Evolutionary conservation across 768 basidiomycete species (phyloP).

Genomic region (Pleurotus salmoneostramineus): DNA sequence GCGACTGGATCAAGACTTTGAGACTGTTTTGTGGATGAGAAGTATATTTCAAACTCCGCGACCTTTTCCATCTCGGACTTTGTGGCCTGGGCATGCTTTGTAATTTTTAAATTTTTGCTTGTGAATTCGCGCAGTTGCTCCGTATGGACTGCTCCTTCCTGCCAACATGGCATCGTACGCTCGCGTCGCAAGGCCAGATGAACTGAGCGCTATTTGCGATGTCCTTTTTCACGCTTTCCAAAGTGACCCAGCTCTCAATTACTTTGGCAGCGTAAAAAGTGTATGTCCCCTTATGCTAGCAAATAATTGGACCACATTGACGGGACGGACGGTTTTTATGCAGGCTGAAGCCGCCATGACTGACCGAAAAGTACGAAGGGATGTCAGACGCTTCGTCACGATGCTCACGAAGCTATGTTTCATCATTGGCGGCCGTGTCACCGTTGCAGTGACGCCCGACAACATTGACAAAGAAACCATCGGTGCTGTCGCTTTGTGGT

Average conservation of each 20-base stretch:
- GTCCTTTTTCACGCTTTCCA: conserved; percentile 20
- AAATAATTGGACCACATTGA: neutral
- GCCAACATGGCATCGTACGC: neutral
- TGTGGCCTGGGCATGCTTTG: neutral
- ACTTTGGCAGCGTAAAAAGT: conserved; percentile 20
- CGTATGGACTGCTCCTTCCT: neutral
- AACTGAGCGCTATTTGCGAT: conserved; percentile 17
- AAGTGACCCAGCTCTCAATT: conserved; percentile 24
- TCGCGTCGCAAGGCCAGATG: conserved; percentile 18
- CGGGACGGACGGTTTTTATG: neutral
- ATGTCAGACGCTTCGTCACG: conserved; percentile 7
- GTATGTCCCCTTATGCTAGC: conserved; percentile 10
- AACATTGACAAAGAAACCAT: conserved; percentile 15
- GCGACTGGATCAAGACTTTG: too few relatives aligned
- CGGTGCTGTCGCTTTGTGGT: conserved; percentile 20
- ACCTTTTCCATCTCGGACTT: neutral
- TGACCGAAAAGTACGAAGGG: conserved; percentile 10
- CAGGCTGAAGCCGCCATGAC: conserved; percentile 11
- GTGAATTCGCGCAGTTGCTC: too few relatives aligned
- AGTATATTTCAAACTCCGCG: neutral
- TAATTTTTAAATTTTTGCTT: neutral
- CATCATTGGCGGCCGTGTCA: conserved; percentile 20
- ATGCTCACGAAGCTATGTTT: conserved; percentile 18
- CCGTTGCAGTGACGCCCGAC: conserved; percentile 18
- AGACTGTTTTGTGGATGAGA: neutral